Base-by-base conservation (phyloP, 768 basidiomycete genomes). In the Boletus vinaceobasis region DNA sequence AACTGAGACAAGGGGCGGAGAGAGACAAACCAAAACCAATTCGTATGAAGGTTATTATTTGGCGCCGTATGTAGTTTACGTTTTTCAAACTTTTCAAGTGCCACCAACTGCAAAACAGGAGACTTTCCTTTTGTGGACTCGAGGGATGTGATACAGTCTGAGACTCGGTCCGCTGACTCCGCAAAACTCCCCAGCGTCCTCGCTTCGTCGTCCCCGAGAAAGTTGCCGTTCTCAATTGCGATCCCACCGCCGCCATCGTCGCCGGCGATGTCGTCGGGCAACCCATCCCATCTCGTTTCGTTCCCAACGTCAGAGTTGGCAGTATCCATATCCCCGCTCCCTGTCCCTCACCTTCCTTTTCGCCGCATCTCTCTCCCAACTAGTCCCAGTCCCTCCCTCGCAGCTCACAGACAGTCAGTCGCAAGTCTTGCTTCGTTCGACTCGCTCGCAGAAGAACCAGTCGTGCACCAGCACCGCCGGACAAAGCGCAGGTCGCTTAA, bases 371-470 rank as follows among this genome's bases (percentile, higher is more conserved):
- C 83, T 37, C 69, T 87, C 48, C 77, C 83, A 50, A 74, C 80
- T 37, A 67, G 79, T 52, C 77, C 84, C 14, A 78, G 77, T 44
- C 60, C 78, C 9, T 66, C 78, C 11, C 55, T 61, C 21, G 53
- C 57, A 4, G 52, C 60, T 7, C 75, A 87, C 57, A 74, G 88
- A 36, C 79, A 85, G 40, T 90, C 88, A 0, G 77, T 87, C 11
- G 80, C 79, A 45, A 90, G 88, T 67, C 75, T 89, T 17, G 77
- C 83, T 5, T 90, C 91, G 0, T 84, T 87, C 61, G 87, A 88
- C 55, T 90, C 88, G 0, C 73, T 87, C 9, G 76, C 80, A 4
- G 88, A 88, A 64, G 79, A 80, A 53, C 48, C 56, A 5, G 36
- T 56, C 39, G 38, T 54, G 44, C 58, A 61, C 36, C 56, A 60